A percentile compares a stretch with the other conserved stretches of the same genome.
Conservation (phyloP, 192 early-diverging fungal species). For the Entomortierella lignicola region DNA sequence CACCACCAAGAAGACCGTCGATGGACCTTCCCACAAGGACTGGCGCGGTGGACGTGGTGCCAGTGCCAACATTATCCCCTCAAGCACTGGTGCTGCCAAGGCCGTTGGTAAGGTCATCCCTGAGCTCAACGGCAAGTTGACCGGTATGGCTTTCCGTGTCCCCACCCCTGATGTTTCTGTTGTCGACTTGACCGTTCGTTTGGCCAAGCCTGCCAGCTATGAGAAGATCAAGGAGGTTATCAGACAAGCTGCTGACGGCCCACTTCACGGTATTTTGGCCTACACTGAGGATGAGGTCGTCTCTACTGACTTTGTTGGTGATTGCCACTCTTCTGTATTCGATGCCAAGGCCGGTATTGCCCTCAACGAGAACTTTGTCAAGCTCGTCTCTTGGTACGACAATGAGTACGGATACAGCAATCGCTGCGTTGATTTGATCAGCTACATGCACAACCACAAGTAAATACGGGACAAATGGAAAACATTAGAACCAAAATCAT, state of each 20-base stretch:
- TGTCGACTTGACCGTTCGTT: constrained; percentile 95
- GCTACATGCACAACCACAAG: constrained; percentile 69
- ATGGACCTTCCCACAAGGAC: constrained; percentile 97
- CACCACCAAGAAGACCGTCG: constrained; percentile 99
- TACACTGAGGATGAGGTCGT: constrained; percentile 96
- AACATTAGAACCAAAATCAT: neutral
- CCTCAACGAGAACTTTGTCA: constrained; percentile 95
- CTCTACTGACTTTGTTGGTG: constrained; percentile 94
- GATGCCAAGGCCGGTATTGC: constrained; percentile 97
- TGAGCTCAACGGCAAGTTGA: constrained; percentile 92
- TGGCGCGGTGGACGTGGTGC: constrained; percentile 98
- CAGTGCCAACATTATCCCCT: constrained; percentile 94
- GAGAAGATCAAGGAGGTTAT: constrained; percentile 88
- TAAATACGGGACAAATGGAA: neutral
- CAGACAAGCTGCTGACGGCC: constrained; percentile 84
- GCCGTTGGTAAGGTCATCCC: constrained; percentile 99
- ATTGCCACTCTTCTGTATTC: constrained; percentile 92
- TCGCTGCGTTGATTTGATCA: constrained; percentile 91
- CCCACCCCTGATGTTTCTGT: constrained; percentile 93
- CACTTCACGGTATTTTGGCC: constrained; percentile 88
- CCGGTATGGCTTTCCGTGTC: constrained; percentile 99
- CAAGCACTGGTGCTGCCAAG: constrained; percentile 98
- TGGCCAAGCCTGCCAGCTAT: constrained; percentile 91
- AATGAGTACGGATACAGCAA: constrained; percentile 91
- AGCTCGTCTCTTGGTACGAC: constrained; percentile 96